phyloP scores from a whole-genome alignment of 768 basidiomycete genomes.

The Lactarius hatsudake region DNA sequence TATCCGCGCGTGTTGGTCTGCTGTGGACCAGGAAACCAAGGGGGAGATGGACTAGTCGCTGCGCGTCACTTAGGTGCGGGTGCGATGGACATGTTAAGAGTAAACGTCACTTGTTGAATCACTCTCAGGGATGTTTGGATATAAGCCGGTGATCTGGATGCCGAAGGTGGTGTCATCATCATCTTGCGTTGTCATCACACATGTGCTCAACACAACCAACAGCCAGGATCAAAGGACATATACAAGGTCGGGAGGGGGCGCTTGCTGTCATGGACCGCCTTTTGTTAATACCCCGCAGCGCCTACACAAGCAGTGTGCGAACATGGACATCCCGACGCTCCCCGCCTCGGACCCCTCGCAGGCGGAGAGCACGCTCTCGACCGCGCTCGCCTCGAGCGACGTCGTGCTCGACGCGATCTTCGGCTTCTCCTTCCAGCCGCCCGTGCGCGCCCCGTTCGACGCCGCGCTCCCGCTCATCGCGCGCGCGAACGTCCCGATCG shows the following conservation, averaged over 20 bases:
- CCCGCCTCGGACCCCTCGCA: slow-evolving; percentile 44
- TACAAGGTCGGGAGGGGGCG: slow-evolving; percentile 66
- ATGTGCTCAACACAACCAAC: not conserved
- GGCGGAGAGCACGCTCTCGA: slow-evolving; percentile 40
- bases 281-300: slow-evolving; percentile 43
- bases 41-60: slow-evolving; percentile 95
- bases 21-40: slow-evolving; percentile 97
- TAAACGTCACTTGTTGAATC: not conserved
- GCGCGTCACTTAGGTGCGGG: slow-evolving; percentile 84
- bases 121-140: slow-evolving; percentile 84
- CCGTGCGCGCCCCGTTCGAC: slow-evolving; percentile 87
- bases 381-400: slow-evolving; percentile 59
- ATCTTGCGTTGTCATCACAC: not conserved
- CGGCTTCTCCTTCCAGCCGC: slow-evolving; percentile 94
- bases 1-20: slow-evolving; percentile 86
- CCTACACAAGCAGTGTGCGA: slow-evolving; percentile 81
- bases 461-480: slow-evolving; percentile 63
- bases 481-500: slow-evolving; percentile 68
- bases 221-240: slow-evolving; percentile 92
- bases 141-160: slow-evolving; percentile 85
- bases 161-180: slow-evolving; percentile 64
- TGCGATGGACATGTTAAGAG: too few relatives aligned
- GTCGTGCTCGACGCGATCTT: slow-evolving; percentile 95
- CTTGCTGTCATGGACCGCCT: not conserved
- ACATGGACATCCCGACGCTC: slow-evolving; percentile 80